These are phyloP conservation scores for Drechslerella dactyloides DNA, from an alignment of 2,329 filamentous ascomycete genomes.

Conservation along the genomic window DNA sequence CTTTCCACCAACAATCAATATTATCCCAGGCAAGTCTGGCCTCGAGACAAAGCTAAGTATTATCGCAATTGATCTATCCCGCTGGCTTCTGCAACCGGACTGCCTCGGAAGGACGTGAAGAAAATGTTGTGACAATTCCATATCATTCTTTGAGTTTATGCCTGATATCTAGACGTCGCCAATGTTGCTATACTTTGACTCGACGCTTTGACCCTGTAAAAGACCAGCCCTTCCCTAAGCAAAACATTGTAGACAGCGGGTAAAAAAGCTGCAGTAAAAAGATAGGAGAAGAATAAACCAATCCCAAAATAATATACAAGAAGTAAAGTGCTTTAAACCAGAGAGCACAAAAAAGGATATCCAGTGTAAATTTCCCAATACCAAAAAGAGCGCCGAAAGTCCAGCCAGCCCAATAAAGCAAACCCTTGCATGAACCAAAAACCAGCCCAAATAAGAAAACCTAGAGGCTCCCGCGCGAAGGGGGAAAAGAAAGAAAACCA, in stretches of 20 bases:
- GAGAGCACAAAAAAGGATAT: not conserved
- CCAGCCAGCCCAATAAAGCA: not conserved
- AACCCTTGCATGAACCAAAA: no score
- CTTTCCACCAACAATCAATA: no score
- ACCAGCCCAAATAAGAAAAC: not conserved
- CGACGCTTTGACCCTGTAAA: not conserved
- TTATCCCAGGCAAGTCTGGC: no score
- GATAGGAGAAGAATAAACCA: not conserved
- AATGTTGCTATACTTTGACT: no score
- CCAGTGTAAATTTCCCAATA: not conserved
- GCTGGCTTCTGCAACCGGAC: no score
- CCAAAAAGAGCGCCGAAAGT: not conserved
- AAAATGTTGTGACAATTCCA: no score
- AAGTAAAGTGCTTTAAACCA: not conserved
- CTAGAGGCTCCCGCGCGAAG: not conserved
- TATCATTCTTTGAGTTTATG: no score
- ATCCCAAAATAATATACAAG: not conserved
- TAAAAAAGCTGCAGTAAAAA: not conserved
- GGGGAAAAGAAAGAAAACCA: not conserved
- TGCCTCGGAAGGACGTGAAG: no score
- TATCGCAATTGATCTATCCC: no score
- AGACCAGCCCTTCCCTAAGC: not conserved
- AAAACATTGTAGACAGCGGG: not conserved
- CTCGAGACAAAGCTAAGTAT: no score
- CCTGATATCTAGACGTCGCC: no score